Percentiles rank a stretch among this genome's conserved stretches.
These are phyloP conservation scores for Wickerhamomyces bisporus DNA, from an alignment of 805 yeast genomes.

Conservation along the genomic window DNA sequence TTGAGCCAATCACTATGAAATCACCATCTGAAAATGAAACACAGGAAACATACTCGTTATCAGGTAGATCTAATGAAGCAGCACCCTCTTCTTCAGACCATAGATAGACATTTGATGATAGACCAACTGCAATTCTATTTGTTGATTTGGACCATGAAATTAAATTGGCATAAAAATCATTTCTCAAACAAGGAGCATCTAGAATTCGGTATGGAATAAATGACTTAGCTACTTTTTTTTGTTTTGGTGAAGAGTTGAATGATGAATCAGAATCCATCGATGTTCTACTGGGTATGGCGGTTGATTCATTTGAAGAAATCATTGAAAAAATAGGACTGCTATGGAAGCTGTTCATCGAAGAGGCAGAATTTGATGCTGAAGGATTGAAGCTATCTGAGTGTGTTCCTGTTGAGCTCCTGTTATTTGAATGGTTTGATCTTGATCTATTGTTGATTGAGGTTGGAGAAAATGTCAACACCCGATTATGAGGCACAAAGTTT, in stretches of 20 bases:
- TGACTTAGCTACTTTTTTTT: slow-evolving; percentile 27
- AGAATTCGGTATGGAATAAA: slow-evolving; percentile 46
- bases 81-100: slow-evolving; percentile 57
- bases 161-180: slow-evolving; percentile 74
- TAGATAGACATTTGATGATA: slow-evolving; percentile 50
- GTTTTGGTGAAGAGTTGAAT: slow-evolving; percentile 3
- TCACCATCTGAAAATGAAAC: slow-evolving; percentile 49
- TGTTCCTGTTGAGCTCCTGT: slow-evolving; percentile 3
- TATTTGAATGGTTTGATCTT: neutral
- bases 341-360: slow-evolving; percentile 3
- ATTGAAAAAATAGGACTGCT: slow-evolving; percentile 1
- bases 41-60: slow-evolving; percentile 44
- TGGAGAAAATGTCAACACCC: slow-evolving; percentile 35
- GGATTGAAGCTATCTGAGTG: slow-evolving; percentile 5
- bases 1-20: slow-evolving; percentile 51
- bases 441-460: neutral
- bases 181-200: slow-evolving; percentile 66
- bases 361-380: slow-evolving; percentile 1
- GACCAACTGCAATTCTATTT: slow-evolving; percentile 58
- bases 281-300: slow-evolving; percentile 1
- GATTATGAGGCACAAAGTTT: slow-evolving; percentile 34
- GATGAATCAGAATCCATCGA: slow-evolving; percentile 12
- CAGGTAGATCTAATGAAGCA: slow-evolving; percentile 34
- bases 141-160: slow-evolving; percentile 62
- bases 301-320: slow-evolving; percentile 2